Evolutionary conservation across 768 basidiomycete species (phyloP), one percentile per base, ranked within the genome.

Genomic region (Sarcomyxa edulis): DNA sequence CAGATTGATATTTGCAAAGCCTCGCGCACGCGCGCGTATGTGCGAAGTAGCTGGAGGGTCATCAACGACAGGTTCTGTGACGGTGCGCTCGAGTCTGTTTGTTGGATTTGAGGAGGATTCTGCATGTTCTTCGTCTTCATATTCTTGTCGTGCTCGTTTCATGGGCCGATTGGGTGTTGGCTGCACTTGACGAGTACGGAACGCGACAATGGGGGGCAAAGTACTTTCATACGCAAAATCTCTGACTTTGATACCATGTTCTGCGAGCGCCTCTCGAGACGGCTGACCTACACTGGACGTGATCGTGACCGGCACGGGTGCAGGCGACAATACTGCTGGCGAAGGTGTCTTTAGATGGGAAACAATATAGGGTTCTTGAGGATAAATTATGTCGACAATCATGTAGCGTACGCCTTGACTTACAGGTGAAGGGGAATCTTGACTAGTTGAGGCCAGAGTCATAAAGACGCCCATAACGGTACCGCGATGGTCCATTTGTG

Each of bases 181-280:
- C 46, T 72, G 76, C 14, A 71, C 57, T 51, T 75, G 78, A 15
- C 69, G 67, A 1, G 65, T 66, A 40, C 60, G 60, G 18, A 75
- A 71, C 2, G 78, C 66, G 21, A 61, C 63, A 27, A 86, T 68
- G 7, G 78, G 76, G 2, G 82, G 80, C 32, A 84, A 60, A 19
- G 62, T 76, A 59, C 68, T 79, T 56, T 84, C 80, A 60, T 78
- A 81, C 11, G 75, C 81, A 66, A 80, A 85, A 60, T 86, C 75
- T 64, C 61, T 72, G 55, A 64, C 66, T 63, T 66, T 70, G 40
- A 71, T 62, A 3, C 72, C 67, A 8, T 59, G 41, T 12, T 44
- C 51, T 43, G 56, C 53, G 23, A 65, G 49, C 12, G 40, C 33
- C 42, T 59, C 52, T 37, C 55, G 40, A 38, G 48, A 45, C 21